Evolutionary conservation across 495 filamentous ascomycete genomes (phyloP), one percentile per base, ranked within the genome.

Genomic region (Aspergillus sclerotioniger): DNA sequence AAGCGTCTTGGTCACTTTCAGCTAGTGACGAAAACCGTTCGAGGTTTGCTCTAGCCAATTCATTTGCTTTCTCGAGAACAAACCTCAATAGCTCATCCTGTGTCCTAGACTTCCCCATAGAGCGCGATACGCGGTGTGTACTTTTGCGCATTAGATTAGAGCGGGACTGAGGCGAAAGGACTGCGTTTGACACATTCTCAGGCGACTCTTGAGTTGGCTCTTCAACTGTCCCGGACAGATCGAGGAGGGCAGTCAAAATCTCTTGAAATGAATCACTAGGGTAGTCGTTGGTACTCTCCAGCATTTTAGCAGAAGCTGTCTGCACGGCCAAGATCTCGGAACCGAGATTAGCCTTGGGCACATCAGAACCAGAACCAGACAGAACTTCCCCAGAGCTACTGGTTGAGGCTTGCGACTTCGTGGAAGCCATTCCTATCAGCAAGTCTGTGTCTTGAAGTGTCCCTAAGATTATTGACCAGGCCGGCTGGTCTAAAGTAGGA

Each of bases 401-500:
- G 56, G 65, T 45, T 12, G 69, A 64, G 50, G 47, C 48, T 53
- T 62, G 74, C 62, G 60, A 66, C 48, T 69, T 73, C 68, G 68
- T 65, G 0, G 72, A 73, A 1, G 80, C 76, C 15, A 82, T 77
- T 50, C 89, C 90, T 51, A 96, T 79, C 13, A 97, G 83, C 48
- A 93, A 82, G 65, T 96, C 93, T 7, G 92, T 92, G 68, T 96
- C 89, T 62, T 96, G 90, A 6, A 98, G 76, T 0, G 91, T 95
- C 60, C 96, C 92, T 2, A 98, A 76, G 17, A 98, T 75, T 54
- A 98, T 97, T 1, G 84, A 84, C 91, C 93, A 98, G 21, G 92
- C 89, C 16, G 80, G 78, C 61, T 76, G 70, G 31, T 88, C 87
- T 16, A 98, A 76, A 4, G 90, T 93, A 6, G 94, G 91, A 0